Percentiles rank a stretch among this genome's conserved stretches.
These are phyloP conservation scores for Ceratobasidium papillatum DNA, from an alignment of 1,284 basidiomycete genomes.

Conservation along the genomic window DNA sequence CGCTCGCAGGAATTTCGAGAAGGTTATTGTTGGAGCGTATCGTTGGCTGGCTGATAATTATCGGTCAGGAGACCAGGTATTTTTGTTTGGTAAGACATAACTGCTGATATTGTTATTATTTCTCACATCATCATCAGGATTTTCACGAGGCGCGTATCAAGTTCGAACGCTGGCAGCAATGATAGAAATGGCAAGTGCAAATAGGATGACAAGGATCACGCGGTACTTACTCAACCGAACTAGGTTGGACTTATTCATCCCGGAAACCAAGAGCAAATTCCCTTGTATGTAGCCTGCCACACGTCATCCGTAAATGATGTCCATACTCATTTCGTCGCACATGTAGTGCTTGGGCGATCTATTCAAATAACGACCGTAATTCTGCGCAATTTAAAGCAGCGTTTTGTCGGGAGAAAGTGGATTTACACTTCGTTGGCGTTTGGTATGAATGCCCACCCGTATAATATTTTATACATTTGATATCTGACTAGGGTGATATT, in stretches of 20 bases:
- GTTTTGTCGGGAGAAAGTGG: conserved; percentile 51
- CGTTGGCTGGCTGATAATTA: conserved; percentile 42
- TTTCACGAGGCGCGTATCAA: conserved; percentile 60
- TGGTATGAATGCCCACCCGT: conserved; percentile 51
- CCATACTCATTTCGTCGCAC: not conserved
- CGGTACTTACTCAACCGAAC: not conserved
- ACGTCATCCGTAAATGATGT: too few species aligned
- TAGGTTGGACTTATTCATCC: conserved; percentile 52
- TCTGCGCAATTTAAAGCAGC: conserved; percentile 52
- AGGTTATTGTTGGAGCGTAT: conserved; percentile 36
- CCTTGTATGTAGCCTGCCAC: conserved; percentile 51
- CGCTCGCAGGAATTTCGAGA: conserved; percentile 33
- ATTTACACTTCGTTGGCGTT: conserved; percentile 54
- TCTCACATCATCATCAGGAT: conserved; percentile 50
- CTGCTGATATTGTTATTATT: not conserved
- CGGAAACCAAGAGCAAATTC: conserved; percentile 53
- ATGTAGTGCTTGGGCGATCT: conserved; percentile 56
- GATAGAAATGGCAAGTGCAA: conserved; percentile 53
- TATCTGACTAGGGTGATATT: not conserved
- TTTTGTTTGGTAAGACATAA: conserved; percentile 38
- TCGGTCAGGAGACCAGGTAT: conserved; percentile 37
- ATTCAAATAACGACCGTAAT: conserved; percentile 45
- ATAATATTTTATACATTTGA: not conserved
- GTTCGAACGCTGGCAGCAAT: conserved; percentile 57
- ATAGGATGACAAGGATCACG: not conserved